Percentiles rank a stretch among this genome's conserved stretches.
phyloP scores from a whole-genome alignment of 2,329 filamentous ascomycete genomes.

The Ophiostoma himal-ulmi region DNA sequence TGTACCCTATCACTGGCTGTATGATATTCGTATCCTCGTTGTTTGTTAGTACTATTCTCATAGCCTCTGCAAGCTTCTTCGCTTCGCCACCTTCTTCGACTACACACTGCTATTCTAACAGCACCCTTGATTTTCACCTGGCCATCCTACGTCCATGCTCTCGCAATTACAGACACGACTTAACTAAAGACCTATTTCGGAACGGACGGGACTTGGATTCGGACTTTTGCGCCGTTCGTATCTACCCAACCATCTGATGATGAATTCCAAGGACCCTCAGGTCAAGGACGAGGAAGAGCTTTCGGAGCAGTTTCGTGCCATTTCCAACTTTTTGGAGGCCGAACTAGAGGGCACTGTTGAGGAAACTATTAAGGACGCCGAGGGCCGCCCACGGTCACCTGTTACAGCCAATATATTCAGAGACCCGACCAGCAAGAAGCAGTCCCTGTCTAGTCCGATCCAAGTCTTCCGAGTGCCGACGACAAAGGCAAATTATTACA shows the following conservation, averaged over 20 bases:
- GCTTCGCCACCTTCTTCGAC: neutral
- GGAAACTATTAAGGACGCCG: too few species aligned
- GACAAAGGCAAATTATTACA: slow-evolving; percentile 14
- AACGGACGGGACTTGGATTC: neutral
- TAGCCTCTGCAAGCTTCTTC: neutral
- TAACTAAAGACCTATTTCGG: neutral
- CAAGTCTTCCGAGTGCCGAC: slow-evolving; percentile 6
- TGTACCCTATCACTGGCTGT: too few species aligned
- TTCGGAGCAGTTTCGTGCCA: neutral
- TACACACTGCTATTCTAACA: neutral
- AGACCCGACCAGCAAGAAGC: slow-evolving; percentile 19
- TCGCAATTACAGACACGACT: neutral
- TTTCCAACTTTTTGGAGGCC: neutral
- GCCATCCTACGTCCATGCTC: neutral
- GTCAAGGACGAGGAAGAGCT: slow-evolving; percentile 5
- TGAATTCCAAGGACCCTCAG: neutral
- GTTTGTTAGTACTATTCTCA: too few species aligned
- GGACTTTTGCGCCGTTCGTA: slow-evolving; percentile 5
- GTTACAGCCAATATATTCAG: slow-evolving; percentile 7
- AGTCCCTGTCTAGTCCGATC: slow-evolving; percentile 13
- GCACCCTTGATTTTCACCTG: neutral
- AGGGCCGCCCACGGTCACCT: neutral
- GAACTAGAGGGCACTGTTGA: neutral
- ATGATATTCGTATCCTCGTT: too few species aligned
- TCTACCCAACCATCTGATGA: neutral